Percentiles rank a stretch among this genome's conserved stretches.
phyloP scores from a whole-genome alignment of 2,329 filamentous ascomycete species.

The Alternaria sp. region DNA sequence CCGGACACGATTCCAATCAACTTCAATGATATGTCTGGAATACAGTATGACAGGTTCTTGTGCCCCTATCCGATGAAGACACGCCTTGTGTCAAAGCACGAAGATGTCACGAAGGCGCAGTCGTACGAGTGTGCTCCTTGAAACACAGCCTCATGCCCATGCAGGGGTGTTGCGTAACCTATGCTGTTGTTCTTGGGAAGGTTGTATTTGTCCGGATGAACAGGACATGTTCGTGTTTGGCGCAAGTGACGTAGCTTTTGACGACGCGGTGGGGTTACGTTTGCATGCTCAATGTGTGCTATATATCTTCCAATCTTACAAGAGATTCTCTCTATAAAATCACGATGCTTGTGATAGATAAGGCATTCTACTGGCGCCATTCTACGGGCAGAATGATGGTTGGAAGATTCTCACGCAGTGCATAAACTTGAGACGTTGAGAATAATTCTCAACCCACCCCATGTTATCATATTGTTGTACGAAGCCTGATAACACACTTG shows the following conservation, averaged over 20 bases:
- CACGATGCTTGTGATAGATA: too few relatives aligned
- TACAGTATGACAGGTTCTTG: conserved; percentile 21
- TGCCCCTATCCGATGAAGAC: conserved; percentile 29
- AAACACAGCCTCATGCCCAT: not conserved
- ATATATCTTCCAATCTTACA: too few relatives aligned
- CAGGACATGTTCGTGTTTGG: too few relatives aligned
- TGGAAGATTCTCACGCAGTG: too few relatives aligned
- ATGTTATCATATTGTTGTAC: not conserved
- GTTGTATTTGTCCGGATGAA: not conserved
- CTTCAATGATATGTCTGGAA: conserved; percentile 4
- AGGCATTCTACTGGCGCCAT: too few relatives aligned
- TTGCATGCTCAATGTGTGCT: too few relatives aligned
- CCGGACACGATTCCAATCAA: conserved; percentile 22
- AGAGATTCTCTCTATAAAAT: too few relatives aligned
- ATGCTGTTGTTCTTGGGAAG: not conserved
- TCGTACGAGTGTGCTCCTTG: conserved; percentile 14
- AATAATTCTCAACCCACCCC: not conserved
- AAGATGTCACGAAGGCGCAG: conserved; percentile 14
- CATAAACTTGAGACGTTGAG: too few relatives aligned
- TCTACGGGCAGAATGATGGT: too few relatives aligned
- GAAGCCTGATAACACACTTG: not conserved
- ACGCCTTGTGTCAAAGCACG: conserved; percentile 14
- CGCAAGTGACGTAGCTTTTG: too few relatives aligned
- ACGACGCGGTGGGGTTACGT: too few relatives aligned
- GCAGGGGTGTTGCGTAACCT: not conserved